A percentile compares a stretch with the other conserved stretches of the same genome.
Conservation (phyloP, 1,139 yeast species). For the Debaryomyces psychrophilus region DNA sequence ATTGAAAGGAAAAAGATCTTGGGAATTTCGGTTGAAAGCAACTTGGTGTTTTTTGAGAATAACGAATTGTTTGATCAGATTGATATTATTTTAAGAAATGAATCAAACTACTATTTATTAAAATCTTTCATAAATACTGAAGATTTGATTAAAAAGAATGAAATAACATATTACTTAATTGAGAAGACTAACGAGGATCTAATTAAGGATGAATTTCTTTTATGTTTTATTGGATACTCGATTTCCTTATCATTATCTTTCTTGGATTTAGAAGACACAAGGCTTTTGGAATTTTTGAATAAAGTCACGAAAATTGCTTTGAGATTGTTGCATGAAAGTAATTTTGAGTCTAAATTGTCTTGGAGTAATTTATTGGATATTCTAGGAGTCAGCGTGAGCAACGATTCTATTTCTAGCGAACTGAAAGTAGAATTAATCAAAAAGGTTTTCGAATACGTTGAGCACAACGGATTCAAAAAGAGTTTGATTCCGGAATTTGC, state of each 20-base stretch:
- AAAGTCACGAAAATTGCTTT: conserved; percentile 8
- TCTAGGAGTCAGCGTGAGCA: conserved; percentile 15
- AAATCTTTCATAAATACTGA: conserved; percentile 22
- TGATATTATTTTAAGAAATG: conserved; percentile 18
- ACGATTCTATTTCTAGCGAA: conserved; percentile 7
- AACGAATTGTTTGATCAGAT: conserved; percentile 19
- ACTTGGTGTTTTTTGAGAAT: conserved; percentile 28
- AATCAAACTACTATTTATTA: conserved; percentile 26
- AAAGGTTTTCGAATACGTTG: conserved; percentile 20
- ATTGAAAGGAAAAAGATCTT: conserved; percentile 10
- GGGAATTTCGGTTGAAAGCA: conserved; percentile 21
- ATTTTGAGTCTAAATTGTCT: conserved; percentile 6
- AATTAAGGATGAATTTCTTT: conserved; percentile 23
- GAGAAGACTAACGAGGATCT: conserved; percentile 13
- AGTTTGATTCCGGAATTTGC: conserved; percentile 31
- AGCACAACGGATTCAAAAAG: conserved; percentile 22
- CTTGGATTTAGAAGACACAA: background rate
- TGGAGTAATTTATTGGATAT: conserved; percentile 22
- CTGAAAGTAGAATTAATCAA: conserved; percentile 6
- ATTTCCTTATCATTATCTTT: conserved; percentile 14
- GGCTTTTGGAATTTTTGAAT: background rate
- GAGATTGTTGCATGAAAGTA: background rate
- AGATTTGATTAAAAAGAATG: conserved; percentile 11
- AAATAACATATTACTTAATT: conserved; percentile 21
- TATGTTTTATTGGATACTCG: conserved; percentile 27